Evolutionary conservation across 345 rosid genomes (phyloP).

Genomic region (Pistacia integerrima): DNA sequence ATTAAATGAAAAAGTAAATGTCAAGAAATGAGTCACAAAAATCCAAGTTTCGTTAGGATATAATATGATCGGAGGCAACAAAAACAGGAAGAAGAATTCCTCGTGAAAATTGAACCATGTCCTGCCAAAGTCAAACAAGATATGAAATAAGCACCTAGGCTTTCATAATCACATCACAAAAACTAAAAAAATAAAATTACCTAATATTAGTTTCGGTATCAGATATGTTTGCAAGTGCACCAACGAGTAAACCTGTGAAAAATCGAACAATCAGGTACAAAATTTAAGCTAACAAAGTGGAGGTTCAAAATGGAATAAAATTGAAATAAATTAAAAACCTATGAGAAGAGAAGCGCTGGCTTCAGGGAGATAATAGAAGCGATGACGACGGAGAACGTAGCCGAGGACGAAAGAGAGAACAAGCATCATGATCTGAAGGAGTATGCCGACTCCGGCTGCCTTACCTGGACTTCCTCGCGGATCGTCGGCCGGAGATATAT

Average conservation of each 20-base stretch:
- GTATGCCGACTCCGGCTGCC: constrained; percentile 97
- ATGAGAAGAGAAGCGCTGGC: constrained; percentile 99
- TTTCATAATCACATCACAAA: constrained; percentile 13
- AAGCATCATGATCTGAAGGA: constrained; percentile 99
- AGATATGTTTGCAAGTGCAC: constrained; percentile 89
- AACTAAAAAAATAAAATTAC: constrained; percentile 15
- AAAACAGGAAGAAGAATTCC: constrained; percentile 93
- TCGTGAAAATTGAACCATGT: constrained; percentile 98
- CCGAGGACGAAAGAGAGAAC: constrained; percentile 98
- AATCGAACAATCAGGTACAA: neutral
- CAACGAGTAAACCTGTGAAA: constrained; percentile 74
- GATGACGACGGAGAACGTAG: constrained; percentile 95
- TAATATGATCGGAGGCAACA: constrained; percentile 96
- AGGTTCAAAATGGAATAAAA: neutral
- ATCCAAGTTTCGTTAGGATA: constrained; percentile 52
- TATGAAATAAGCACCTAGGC: neutral
- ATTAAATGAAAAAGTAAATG: constrained; percentile 7
- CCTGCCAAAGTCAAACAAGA: constrained; percentile 41
- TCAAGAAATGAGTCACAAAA: neutral
- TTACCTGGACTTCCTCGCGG: constrained; percentile 54
- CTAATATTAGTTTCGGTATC: constrained; percentile 90
- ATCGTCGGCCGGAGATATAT: constrained; percentile 52
- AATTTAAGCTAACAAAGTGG: neutral
- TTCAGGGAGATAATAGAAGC: constrained; percentile 93
- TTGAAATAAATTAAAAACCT: constrained; percentile 39